phyloP scores from a whole-genome alignment of 495 filamentous ascomycete genomes.

The Glutinoglossum americanum region DNA sequence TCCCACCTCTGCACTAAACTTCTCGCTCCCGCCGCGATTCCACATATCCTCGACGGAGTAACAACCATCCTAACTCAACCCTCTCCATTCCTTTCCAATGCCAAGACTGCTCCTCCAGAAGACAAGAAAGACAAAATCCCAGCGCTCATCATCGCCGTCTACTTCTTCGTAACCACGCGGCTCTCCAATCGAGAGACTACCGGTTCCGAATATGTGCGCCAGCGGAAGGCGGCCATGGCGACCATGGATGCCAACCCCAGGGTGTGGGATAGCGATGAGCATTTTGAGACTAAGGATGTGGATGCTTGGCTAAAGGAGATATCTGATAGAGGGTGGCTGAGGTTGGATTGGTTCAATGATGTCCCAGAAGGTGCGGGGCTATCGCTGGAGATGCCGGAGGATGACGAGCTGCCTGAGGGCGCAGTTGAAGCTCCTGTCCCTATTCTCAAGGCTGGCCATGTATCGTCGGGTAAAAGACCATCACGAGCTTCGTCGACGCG shows the following conservation, averaged over 20 bases:
- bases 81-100: slow-evolving; percentile 16
- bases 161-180: slow-evolving; percentile 34
- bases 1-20: slow-evolving; percentile 43
- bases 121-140: slow-evolving; percentile 21
- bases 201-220: not conserved
- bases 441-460: not conserved
- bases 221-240: slow-evolving; percentile 1
- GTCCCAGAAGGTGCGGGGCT: not conserved
- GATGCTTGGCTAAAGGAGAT: slow-evolving; percentile 3
- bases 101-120: slow-evolving; percentile 14
- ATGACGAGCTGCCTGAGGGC: too few relatives aligned
- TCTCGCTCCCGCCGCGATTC: slow-evolving; percentile 30
- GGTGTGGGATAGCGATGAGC: not conserved
- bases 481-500: not conserved
- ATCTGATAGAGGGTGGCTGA: slow-evolving; percentile 5
- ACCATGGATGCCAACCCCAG: not conserved
- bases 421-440: not conserved
- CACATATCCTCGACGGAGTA: slow-evolving; percentile 43
- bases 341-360: slow-evolving; percentile 3
- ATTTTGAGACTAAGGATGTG: not conserved
- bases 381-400: not conserved
- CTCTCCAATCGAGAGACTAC: slow-evolving; percentile 33
- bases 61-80: slow-evolving; percentile 27
- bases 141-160: slow-evolving; percentile 41
- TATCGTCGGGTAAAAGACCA: not conserved